Conservation (phyloP, 2,329 filamentous ascomycete species). For the Eutypa lata region DNA sequence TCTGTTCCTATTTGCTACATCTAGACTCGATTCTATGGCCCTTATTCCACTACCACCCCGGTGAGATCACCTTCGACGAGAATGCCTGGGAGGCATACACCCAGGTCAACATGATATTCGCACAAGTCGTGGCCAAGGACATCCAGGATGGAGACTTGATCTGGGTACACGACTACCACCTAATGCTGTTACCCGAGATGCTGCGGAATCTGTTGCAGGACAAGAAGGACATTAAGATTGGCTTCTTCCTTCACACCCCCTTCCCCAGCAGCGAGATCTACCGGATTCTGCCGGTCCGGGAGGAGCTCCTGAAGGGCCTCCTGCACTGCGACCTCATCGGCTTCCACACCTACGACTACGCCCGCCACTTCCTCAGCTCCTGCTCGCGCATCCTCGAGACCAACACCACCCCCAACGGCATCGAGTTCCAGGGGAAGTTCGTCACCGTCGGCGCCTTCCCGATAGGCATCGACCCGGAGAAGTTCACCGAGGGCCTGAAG, state of each 20-base stretch:
- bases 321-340: conserved; percentile 93
- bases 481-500: conserved; percentile 85
- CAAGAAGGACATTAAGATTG: conserved; percentile 89
- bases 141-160: conserved; percentile 91
- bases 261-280: conserved; percentile 98
- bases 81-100: conserved; percentile 89
- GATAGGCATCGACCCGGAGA: conserved; percentile 96
- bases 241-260: conserved; percentile 96
- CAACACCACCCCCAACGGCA: conserved; percentile 84
- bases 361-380: conserved; percentile 93
- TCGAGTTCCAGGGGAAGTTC: conserved; percentile 84
- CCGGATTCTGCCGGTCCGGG: conserved; percentile 87
- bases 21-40: conserved; percentile 96
- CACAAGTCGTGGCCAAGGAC: conserved; percentile 80
- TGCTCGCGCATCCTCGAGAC: conserved; percentile 89
- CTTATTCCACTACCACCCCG: conserved; percentile 96
- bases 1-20: neutral
- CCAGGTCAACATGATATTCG: conserved; percentile 90
- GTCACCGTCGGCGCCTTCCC: conserved; percentile 94
- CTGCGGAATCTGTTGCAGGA: conserved; percentile 82
- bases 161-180: conserved; percentile 98
- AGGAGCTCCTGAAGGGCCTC: conserved; percentile 81
- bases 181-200: conserved; percentile 96
- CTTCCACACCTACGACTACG: conserved; percentile 98
- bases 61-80: conserved; percentile 97